phyloP scores from a whole-genome alignment of 345 rosid species.

The Citrus maxima region DNA sequence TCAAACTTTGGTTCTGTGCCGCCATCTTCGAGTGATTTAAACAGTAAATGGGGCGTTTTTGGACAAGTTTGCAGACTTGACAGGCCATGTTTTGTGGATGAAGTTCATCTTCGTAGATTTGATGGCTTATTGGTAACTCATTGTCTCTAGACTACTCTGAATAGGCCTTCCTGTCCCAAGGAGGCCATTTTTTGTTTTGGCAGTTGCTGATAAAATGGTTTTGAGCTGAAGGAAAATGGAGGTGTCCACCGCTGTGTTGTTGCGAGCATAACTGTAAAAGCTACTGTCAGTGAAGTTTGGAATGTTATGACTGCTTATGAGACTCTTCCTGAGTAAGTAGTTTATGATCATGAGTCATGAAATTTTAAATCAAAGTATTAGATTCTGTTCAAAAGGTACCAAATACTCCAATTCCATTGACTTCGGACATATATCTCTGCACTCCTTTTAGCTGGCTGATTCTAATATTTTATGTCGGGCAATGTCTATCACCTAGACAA shows the following conservation, averaged over 20 bases:
- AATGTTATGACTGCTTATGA: conserved; percentile 85
- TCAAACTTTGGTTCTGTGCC: conserved; percentile 38
- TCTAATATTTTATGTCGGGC: neutral
- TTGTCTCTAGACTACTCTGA: conserved; percentile 22
- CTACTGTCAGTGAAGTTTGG: conserved; percentile 94
- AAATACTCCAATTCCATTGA: neutral
- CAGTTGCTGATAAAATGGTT: conserved; percentile 35
- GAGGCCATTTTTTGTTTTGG: conserved; percentile 18
- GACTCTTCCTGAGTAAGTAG: conserved; percentile 90
- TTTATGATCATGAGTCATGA: neutral
- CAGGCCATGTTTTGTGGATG: conserved; percentile 79
- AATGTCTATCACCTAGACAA: neutral
- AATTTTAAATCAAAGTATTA: neutral
- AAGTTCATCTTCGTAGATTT: conserved; percentile 95
- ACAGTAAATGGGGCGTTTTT: conserved; percentile 67
- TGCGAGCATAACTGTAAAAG: conserved; percentile 97
- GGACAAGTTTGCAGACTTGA: conserved; percentile 82
- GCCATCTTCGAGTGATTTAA: conserved; percentile 48
- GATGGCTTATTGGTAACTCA: conserved; percentile 84
- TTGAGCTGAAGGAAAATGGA: conserved; percentile 82
- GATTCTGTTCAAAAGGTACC: neutral
- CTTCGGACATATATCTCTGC: neutral
- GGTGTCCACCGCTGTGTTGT: conserved; percentile 92
- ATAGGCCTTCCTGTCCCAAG: conserved; percentile 18
- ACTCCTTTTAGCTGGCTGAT: neutral